A percentile compares a stretch with the other conserved stretches of the same genome.
phyloP scores from a whole-genome alignment of 2,329 filamentous ascomycete genomes.

The Colletotrichum destructivum region DNA sequence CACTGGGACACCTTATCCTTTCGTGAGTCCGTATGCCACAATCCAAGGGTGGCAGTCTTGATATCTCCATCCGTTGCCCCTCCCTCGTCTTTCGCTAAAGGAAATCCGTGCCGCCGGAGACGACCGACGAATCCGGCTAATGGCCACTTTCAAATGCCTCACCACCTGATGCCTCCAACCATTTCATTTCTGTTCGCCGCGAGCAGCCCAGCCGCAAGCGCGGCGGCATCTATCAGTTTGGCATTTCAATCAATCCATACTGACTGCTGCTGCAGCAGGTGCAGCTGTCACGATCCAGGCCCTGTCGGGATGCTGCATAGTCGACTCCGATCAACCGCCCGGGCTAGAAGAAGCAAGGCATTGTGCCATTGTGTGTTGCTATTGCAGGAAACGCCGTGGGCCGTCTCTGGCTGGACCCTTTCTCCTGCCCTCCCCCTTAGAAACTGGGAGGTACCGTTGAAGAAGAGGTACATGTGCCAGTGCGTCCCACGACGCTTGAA shows the following conservation, averaged over 20 bases:
- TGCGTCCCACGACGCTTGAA: neutral
- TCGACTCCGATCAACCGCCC: neutral
- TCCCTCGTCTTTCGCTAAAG: constrained; percentile 1
- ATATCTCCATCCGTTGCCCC: neutral
- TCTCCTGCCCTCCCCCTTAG: constrained; percentile 6
- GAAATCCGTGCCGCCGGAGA: neutral
- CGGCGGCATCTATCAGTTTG: too few relatives aligned
- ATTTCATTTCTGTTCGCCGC: too few relatives aligned
- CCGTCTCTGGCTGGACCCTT: constrained; percentile 28
- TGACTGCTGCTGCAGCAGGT: neutral
- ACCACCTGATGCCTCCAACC: neutral
- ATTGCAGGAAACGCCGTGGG: neutral
- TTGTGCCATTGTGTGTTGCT: neutral
- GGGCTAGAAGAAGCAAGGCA: neutral
- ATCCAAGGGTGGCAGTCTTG: neutral
- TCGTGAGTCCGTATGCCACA: neutral
- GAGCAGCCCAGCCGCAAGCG: neutral
- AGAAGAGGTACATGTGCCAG: constrained; percentile 18
- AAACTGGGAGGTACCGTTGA: constrained; percentile 15
- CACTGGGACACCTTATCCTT: too few relatives aligned
- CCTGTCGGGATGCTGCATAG: constrained; percentile 9
- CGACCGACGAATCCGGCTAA: constrained; percentile 16
- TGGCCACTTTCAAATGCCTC: neutral
- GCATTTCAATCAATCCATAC: too few relatives aligned
- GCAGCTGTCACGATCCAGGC: constrained; percentile 26